Evolutionary conservation across 768 basidiomycete genomes (phyloP).

Genomic region (Amanita muscaria): DNA sequence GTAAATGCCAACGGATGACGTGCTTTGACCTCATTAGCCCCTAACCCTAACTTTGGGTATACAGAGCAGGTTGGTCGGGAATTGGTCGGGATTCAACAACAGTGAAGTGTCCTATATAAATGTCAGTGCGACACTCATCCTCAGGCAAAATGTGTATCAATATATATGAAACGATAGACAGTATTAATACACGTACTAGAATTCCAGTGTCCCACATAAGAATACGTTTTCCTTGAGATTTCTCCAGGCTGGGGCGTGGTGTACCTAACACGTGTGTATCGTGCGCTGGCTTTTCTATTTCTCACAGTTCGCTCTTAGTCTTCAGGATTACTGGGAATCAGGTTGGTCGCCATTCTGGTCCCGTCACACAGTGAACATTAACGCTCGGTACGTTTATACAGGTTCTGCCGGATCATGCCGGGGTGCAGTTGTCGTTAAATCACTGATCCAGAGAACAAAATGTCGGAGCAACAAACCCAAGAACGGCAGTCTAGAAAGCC

Average conservation of each 20-base stretch:
- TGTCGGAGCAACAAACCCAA: conserved; percentile 20
- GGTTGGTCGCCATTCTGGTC: conserved; percentile 18
- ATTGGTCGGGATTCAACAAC: too few relatives aligned
- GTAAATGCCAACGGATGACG: background rate
- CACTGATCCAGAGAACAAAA: conserved; percentile 11
- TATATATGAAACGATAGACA: too few relatives aligned
- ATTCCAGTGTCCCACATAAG: too few relatives aligned
- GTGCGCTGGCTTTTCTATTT: conserved; percentile 29
- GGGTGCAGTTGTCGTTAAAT: conserved; percentile 14
- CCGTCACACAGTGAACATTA: background rate
- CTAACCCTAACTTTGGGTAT: conserved; percentile 2
- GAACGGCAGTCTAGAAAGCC: conserved; percentile 33
- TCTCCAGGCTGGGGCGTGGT: background rate
- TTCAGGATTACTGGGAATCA: conserved; percentile 16
- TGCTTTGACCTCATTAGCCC: background rate
- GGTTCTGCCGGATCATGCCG: conserved; percentile 26
- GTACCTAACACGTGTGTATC: conserved; percentile 44
- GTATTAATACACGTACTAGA: too few relatives aligned
- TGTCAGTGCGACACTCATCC: too few relatives aligned
- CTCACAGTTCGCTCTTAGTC: conserved; percentile 29
- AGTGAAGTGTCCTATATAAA: too few relatives aligned
- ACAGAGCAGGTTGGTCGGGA: too few relatives aligned
- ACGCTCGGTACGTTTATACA: too few relatives aligned
- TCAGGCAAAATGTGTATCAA: too few relatives aligned
- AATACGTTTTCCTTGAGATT: too few relatives aligned